Base-by-base conservation (phyloP, 805 yeast species). In the Pichia sporocuriosa region DNA sequence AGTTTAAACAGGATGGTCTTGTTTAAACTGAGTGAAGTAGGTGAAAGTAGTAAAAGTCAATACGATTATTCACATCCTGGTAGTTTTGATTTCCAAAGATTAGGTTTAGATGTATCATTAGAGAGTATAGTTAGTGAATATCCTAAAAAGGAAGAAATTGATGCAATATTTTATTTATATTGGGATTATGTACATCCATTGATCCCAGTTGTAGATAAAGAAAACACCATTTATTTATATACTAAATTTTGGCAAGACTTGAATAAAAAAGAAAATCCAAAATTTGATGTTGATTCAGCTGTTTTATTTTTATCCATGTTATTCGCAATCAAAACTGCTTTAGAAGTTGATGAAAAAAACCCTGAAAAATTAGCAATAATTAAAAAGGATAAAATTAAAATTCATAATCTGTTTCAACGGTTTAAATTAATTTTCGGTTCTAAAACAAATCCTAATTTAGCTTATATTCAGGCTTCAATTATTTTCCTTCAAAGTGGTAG, bases 161-260 rank as follows among this genome's bases (percentile, higher is more conserved):
- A 48, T 39, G 39, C 32, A 13, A 27, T 22, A 6, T 35, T 48
- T 13, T 23, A 37, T n/a, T 11, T 43, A 6, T 45, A 40, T 33
- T 48, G 51, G 51, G 39, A 40, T 13, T 28, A 36, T 23, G 27
- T 48, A 10, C 45, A 48, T 32, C 49, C 49, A 8, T 15, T 48
- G 15, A 39, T 48, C 15, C 51, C 51, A 2, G 22, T 48, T 4
- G 27, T 48, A 17, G 44, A 48, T 35, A 37, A 30, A 36, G 37
- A 29, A 9, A 23, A 13, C 2, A 37, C 44, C 4, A 31, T 32
- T 27, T 13, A 11, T 4, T 35, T 22, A 3, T 45, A 45, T 34
- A 16, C 12, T 4, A 23, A 19, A 23, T 48, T 48, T 39, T 48
- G 49, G 51, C 28, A 29, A 20, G 34, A 43, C 3, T 30, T 45